Conservation (phyloP, 1,284 basidiomycete species). For the Microbotryum intermedium region DNA sequence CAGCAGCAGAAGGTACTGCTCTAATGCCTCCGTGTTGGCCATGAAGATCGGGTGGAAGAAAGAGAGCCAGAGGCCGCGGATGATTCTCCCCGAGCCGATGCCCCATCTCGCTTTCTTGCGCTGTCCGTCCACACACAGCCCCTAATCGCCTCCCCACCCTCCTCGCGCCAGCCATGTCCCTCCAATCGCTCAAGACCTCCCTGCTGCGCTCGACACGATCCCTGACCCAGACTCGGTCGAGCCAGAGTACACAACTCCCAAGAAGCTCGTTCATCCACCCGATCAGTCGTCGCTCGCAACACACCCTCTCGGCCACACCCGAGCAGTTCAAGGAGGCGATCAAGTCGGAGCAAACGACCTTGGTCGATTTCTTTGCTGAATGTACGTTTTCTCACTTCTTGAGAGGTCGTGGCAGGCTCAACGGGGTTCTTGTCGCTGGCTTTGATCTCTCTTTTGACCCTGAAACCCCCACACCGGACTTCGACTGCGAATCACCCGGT, state of each 20-base stretch:
- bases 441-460: neutral
- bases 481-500: no score
- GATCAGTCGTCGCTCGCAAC: conserved; percentile 2
- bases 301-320: conserved; percentile 15
- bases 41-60: neutral
- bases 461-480: neutral
- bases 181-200: no score
- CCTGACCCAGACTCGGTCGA: no score
- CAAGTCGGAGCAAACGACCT: conserved; percentile 2
- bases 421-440: neutral
- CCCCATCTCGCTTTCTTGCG: conserved; percentile 1
- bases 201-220: no score
- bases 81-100: conserved; percentile 22
- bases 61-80: conserved; percentile 6
- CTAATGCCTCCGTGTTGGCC: neutral
- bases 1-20: conserved; percentile 24
- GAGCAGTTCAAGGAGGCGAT: conserved; percentile 16
- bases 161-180: no score
- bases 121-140: no score
- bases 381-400: neutral
- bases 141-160: no score
- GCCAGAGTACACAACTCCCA: no score
- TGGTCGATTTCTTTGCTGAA: conserved; percentile 31
- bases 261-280: no score
- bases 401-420: neutral